Percentiles rank a stretch among this genome's conserved stretches.
These are phyloP conservation scores for Corymbia citriodora DNA, from an alignment of 441 rosid genomes.

Conservation along the genomic window DNA sequence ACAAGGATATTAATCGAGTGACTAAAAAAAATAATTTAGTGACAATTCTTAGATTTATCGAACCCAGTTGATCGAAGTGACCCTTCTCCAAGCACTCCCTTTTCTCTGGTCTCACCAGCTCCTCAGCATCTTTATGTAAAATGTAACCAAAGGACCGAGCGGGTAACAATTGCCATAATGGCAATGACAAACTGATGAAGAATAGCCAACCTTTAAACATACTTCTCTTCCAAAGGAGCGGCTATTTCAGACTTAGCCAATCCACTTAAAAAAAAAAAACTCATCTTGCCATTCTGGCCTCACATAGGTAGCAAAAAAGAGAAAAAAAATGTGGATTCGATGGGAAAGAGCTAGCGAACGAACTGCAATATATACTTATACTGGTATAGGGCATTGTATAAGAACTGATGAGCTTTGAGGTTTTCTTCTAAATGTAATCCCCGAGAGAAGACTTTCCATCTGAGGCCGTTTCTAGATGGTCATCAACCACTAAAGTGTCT, in stretches of 20 bases:
- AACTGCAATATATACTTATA: too few species aligned
- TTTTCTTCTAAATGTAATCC: conserved; percentile 14
- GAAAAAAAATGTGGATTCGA: too few species aligned
- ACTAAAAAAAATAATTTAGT: too few species aligned
- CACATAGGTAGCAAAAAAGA: too few species aligned
- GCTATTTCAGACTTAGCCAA: too few species aligned
- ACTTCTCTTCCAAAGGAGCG: too few species aligned
- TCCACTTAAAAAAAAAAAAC: too few species aligned
- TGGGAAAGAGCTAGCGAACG: too few species aligned
- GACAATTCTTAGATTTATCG: not conserved
- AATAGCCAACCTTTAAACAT: not conserved
- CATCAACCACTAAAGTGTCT: conserved; percentile 5
- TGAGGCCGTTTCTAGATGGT: conserved; percentile 14
- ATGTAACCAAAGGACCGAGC: not conserved
- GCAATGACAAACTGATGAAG: not conserved
- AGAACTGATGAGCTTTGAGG: too few species aligned
- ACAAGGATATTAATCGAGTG: not conserved
- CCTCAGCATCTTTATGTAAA: not conserved
- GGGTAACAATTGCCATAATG: not conserved
- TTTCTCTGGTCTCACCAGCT: not conserved
- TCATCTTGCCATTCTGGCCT: conserved; percentile 8
- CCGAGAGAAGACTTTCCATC: conserved; percentile 2
- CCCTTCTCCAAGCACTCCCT: not conserved
- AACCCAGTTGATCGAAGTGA: not conserved
- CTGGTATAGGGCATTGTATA: too few species aligned